Base-by-base conservation (phyloP, 768 basidiomycete species). In the Naganishia kalamii region DNA sequence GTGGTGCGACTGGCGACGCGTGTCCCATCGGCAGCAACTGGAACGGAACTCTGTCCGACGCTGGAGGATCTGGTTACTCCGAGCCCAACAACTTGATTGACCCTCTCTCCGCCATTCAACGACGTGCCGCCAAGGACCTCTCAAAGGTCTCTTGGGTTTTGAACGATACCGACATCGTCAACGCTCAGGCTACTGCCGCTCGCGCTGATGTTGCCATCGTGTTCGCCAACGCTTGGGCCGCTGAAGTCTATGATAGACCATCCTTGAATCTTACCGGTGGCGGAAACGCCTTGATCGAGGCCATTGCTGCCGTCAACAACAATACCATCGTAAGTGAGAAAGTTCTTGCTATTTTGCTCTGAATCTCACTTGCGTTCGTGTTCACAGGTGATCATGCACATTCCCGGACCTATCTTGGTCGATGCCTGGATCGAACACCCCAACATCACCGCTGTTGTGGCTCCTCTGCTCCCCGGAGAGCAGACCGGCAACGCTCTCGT, bases 191-290 rank as follows among this genome's bases (percentile, higher is more conserved):
- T 2, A 27, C 57, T 32, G 76, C 77, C 5, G 65, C 66, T 29
- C 67, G 68, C 43, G 73, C 75, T 12, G 76, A 78, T 62, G 69
- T 76, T 33, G 74, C 74, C 32, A 33, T 78, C 21, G 77, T 78
- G 17, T 78, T 77, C 43, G 77, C 74, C 43, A 68, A 65, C 7
- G 65, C 76, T 11, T 78, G 73, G 63, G 67, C 75, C 32, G 65
- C 72, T 4, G 77, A 78, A 66, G 71, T 67, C 6, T 71, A 69
- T 69, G 77, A 78, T 61, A 63, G 77, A n/a, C 25, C 27, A 8
- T 68, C 72, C 12, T 63, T 44, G 35, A 32, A 35, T 23, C 17
- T 65, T 17, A 65, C 32, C 23, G 47, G 23, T n/a, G 46, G 11
- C 4, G 64, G 64, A 2, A 33, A 60, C 43, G 64, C 64, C 10